Evolutionary conservation across 345 rosid genomes (phyloP).

Genomic region (Anacardium occidentale): DNA sequence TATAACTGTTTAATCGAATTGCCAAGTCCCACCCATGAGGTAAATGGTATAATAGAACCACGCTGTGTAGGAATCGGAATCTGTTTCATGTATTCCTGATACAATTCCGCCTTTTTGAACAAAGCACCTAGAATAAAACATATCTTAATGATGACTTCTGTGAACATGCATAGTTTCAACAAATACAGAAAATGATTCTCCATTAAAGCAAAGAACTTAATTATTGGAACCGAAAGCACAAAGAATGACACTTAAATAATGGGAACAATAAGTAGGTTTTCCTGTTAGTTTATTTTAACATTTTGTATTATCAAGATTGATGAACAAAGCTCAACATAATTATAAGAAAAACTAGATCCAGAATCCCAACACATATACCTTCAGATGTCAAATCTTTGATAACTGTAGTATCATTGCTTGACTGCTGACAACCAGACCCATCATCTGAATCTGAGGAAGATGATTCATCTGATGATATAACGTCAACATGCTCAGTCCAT

Average conservation of each 20-base stretch:
- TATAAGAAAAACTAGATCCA: not conserved
- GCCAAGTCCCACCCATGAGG: slow-evolving; percentile 74
- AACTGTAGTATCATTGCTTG: slow-evolving; percentile 11
- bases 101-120: slow-evolving; percentile 59
- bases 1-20: slow-evolving; percentile 68
- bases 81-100: slow-evolving; percentile 82
- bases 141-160: not conserved
- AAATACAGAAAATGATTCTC: not conserved
- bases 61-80: slow-evolving; percentile 56
- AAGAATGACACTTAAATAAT: not conserved
- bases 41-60: slow-evolving; percentile 75
- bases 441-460: slow-evolving; percentile 43
- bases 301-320: not conserved
- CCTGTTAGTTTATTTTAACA: not conserved
- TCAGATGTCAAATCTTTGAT: slow-evolving; percentile 33
- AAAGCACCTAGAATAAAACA: slow-evolving; percentile 36
- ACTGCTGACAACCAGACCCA: slow-evolving; percentile 19
- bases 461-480: slow-evolving; percentile 56
- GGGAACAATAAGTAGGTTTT: not conserved
- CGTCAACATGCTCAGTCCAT: slow-evolving; percentile 49
- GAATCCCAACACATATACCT: slow-evolving; percentile 37
- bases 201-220: not conserved
- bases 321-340: no score
- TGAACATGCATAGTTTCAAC: slow-evolving; percentile 5
- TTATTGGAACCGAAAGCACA: not conserved